Base-by-base conservation (phyloP, 1,284 basidiomycete species). In the Trametes versicolor region DNA sequence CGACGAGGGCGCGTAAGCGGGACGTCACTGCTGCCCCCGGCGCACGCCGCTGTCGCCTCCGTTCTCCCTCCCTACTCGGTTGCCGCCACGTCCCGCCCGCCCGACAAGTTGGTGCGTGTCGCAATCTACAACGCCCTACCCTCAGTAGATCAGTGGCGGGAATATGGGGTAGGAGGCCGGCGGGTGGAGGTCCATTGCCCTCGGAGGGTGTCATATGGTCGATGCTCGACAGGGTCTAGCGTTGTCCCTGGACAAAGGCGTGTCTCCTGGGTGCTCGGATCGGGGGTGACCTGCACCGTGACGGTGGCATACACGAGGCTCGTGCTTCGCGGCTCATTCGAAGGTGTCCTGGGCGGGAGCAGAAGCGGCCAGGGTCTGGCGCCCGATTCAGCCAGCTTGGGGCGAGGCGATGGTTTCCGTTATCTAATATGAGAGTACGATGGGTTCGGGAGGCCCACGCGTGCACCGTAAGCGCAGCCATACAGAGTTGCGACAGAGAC, bases 401-500 rank as follows among this genome's bases (percentile, higher is more conserved):
- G 19, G 4, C 37, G 12, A 36, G 34, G 34, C 12, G 12, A 17
- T 41, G 8, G 39, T 41, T n/a, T n/a, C n/a, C n/a, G n/a, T n/a
- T n/a, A n/a, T n/a, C n/a, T n/a, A n/a, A n/a, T n/a, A n/a, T n/a
- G n/a, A n/a, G n/a, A n/a, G n/a, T n/a, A n/a, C n/a, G n/a, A n/a
- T n/a, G n/a, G n/a, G n/a, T n/a, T n/a, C 41, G 41, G 15, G 41
- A 13, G 25, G 5, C 23, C 48, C 48, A 27, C 48, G 25, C 48
- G 25, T 8, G 48, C 29, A 49, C 48, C 48, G 48, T 49, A 49
- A 49, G 48, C 48, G 48, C 48, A 49, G 48, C 48, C 41, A 27
- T 15, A 29, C 9, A 49, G 25, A 49, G 25, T 49, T 49, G 5
- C 25, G 8, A 32, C 25, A 25, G 21, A 10, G 23, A 13, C 45